These are phyloP conservation scores for Anethum foeniculum DNA, from an alignment of 140 eudicot genomes.

Conservation along the genomic window DNA sequence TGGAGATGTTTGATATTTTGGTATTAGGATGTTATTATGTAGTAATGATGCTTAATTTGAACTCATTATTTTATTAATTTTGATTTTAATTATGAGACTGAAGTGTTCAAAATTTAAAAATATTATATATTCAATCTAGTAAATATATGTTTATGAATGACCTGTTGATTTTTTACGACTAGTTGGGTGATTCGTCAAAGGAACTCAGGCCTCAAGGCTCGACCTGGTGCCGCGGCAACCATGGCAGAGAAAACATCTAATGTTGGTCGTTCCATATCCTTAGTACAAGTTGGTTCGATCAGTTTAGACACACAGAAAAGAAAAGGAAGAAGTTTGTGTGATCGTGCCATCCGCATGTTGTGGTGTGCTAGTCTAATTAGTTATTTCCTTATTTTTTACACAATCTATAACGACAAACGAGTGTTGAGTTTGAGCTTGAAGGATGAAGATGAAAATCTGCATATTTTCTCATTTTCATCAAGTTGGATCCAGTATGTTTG, in stretches of 20 bases:
- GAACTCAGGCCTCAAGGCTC: too few relatives aligned
- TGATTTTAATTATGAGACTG: too few relatives aligned
- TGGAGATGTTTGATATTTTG: too few relatives aligned
- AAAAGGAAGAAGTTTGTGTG: neutral
- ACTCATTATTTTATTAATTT: too few relatives aligned
- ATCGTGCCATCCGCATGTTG: neutral
- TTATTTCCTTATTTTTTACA: neutral
- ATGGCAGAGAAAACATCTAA: neutral
- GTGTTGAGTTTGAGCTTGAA: neutral
- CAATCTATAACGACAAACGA: neutral
- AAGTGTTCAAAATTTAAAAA: too few relatives aligned
- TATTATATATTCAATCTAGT: too few relatives aligned
- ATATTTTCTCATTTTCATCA: neutral
- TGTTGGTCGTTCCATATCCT: neutral
- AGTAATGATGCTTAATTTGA: too few relatives aligned
- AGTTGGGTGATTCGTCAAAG: too few relatives aligned
- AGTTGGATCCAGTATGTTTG: neutral
- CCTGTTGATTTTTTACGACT: too few relatives aligned
- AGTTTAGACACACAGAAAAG: neutral
- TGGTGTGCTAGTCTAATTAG: neutral
- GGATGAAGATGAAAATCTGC: neutral
- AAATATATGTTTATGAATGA: too few relatives aligned
- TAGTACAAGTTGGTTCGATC: neutral
- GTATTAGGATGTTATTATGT: too few relatives aligned
- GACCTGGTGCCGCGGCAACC: too few relatives aligned